Conservation (phyloP, 78 protist genomes). For the Blattamonas nauphoetae region DNA sequence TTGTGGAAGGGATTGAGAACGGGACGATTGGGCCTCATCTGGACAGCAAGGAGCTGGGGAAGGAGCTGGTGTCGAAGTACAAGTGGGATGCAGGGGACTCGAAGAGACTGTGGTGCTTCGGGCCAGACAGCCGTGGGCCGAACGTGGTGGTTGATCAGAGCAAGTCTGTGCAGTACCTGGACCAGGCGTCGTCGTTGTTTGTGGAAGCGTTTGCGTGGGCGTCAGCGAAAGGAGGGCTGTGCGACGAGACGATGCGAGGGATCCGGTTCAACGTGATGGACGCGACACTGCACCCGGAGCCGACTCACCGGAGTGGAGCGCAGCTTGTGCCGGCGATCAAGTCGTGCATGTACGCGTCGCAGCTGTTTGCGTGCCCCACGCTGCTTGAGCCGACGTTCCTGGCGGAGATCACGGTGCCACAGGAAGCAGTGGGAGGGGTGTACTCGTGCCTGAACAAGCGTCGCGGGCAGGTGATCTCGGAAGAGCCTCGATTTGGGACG, state of each 20-base stretch:
- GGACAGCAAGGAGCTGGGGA: background rate
- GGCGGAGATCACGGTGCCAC: constrained; percentile 73
- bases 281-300: background rate
- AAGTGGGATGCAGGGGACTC: background rate
- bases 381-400: constrained; percentile 90
- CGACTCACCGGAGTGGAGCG: too few species aligned
- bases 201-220: background rate
- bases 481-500: constrained; percentile 73
- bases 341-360: constrained; percentile 70
- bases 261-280: too few species aligned
- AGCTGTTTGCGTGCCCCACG: constrained; percentile 67
- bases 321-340: constrained; percentile 76
- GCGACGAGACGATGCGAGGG: background rate
- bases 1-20: background rate
- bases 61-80: background rate
- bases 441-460: constrained; percentile 74
- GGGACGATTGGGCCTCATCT: background rate
- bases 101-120: background rate
- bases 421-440: constrained; percentile 75
- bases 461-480: constrained; percentile 83
- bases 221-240: background rate
- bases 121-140: constrained; percentile 3
- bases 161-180: background rate
- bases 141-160: background rate
- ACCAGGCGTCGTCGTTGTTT: background rate